Evolutionary conservation across 257 asterid species (phyloP).

Genomic region (Ajuga chamaepitys): DNA sequence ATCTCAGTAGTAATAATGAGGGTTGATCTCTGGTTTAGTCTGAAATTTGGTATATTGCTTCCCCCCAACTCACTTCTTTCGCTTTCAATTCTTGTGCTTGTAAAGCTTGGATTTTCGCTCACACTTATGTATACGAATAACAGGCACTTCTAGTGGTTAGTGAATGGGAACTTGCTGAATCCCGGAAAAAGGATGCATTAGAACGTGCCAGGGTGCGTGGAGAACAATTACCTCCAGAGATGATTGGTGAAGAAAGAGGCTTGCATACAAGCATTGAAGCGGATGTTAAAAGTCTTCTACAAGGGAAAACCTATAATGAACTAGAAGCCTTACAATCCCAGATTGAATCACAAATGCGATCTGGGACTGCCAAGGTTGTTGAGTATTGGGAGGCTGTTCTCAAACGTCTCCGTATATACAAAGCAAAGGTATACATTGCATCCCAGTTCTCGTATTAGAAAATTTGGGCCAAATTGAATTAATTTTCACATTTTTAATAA

Average conservation of each 20-base stretch:
- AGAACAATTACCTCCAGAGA: slow-evolving; percentile 70
- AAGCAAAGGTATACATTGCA: slow-evolving; percentile 61
- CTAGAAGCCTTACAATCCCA: slow-evolving; percentile 55
- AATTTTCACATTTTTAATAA: slow-evolving; percentile 14
- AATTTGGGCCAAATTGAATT: neutral
- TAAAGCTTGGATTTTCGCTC: neutral
- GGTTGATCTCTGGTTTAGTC: neutral
- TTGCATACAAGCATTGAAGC: slow-evolving; percentile 74
- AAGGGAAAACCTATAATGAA: slow-evolving; percentile 62
- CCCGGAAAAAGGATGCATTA: slow-evolving; percentile 71
- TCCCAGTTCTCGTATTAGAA: slow-evolving; percentile 8
- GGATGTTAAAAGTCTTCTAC: slow-evolving; percentile 62
- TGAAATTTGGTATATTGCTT: neutral
- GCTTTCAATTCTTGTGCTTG: neutral
- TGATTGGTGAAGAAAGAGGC: slow-evolving; percentile 85
- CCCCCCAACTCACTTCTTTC: neutral
- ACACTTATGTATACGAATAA: neutral
- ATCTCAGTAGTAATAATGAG: neutral
- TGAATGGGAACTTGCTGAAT: slow-evolving; percentile 91
- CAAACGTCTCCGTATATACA: slow-evolving; percentile 77
- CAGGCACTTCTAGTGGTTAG: slow-evolving; percentile 83
- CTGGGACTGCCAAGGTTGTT: slow-evolving; percentile 90
- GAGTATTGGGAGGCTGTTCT: slow-evolving; percentile 95
- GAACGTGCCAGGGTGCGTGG: slow-evolving; percentile 97
- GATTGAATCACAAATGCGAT: slow-evolving; percentile 80